Evolutionary conservation across 148 eudicot genomes (phyloP), one percentile per base, ranked within the genome.

Genomic region (Amaranthus hypochondriacus): DNA sequence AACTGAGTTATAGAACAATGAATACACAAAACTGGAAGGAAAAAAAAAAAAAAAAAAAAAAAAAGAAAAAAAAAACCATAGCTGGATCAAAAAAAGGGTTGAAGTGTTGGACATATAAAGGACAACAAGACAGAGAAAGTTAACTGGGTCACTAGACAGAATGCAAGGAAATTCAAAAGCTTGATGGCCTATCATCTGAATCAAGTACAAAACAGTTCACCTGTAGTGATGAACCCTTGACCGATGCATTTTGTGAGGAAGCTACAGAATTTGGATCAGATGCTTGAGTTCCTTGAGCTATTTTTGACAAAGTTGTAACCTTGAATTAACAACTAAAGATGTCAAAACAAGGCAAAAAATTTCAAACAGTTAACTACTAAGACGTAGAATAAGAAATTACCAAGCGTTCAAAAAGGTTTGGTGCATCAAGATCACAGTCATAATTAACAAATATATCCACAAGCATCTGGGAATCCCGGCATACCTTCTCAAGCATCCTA

Each of bases 401-500:
- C 92, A 86, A 90, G 77, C 92, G 88, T 82, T 95, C 97, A 90
- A 90, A 95, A 74, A 92, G 83, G 83, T 95, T 95, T 63, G 97
- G 89, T 10, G 97, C 97, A 81, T 89, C 87, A 75, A 90, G 94
- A 80, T 89, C 99, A 81, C 97, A 92, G 74, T 95, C 99, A 70
- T 95, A 95, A 76, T 95, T 95, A 77, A 92, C 99, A 83, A 85
- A 95, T 28, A 90, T 82, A 84, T 95, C 98, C 80, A 95, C 94
- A 74, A 95, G 94, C 99, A 92, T 86, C 83, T 92, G 97, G 46
- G 97, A 76, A 83, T 95, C 96, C 82, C 77, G 88, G 92, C 90
- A 92, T 43, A 90, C 96, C 83, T 92, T 95, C 88, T 95, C 98
- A 68, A 95, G 87, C 97, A 95, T 92, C 89, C 98, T 95, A 84